phyloP scores from a whole-genome alignment of 169 alveolate genomes.

The Cryptosporidium andersoni region DNA sequence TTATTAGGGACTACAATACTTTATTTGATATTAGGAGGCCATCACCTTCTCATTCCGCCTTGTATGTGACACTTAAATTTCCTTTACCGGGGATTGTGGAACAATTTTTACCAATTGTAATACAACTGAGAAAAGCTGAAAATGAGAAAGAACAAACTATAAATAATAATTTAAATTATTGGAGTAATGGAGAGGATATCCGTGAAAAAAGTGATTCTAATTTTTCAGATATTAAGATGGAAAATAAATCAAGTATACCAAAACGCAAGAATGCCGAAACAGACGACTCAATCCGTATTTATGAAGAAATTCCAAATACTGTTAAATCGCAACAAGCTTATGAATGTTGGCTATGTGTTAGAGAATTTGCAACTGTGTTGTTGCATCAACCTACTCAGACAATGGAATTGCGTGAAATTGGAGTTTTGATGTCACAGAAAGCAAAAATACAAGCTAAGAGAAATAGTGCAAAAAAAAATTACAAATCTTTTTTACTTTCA shows the following conservation, averaged over 20 bases:
- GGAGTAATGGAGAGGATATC: slow-evolving; percentile 2
- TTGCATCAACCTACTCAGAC: slow-evolving; percentile 61
- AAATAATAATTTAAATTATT: background rate
- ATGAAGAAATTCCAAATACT: slow-evolving; percentile 34
- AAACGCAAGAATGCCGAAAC: background rate
- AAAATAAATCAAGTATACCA: background rate
- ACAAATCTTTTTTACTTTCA: slow-evolving; percentile 48
- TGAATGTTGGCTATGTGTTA: slow-evolving; percentile 70
- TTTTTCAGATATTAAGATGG: background rate
- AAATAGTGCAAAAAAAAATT: slow-evolving; percentile 61
- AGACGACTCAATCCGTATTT: background rate
- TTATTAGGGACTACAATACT: slow-evolving; percentile 53
- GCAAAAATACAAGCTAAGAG: slow-evolving; percentile 70
- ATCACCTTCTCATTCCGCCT: slow-evolving; percentile 64
- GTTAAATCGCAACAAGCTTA: slow-evolving; percentile 50
- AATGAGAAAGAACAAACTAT: slow-evolving; percentile 20
- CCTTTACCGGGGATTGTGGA: slow-evolving; percentile 54
- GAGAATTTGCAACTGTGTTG: slow-evolving; percentile 69
- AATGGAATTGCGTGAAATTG: slow-evolving; percentile 68
- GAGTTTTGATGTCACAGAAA: slow-evolving; percentile 68
- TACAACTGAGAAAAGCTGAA: slow-evolving; percentile 51
- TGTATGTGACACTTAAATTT: slow-evolving; percentile 59
- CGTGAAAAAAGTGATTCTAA: background rate
- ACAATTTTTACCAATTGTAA: slow-evolving; percentile 52
- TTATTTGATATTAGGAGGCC: slow-evolving; percentile 70